Conservation (phyloP, 108 stramenopile genomes). For the Nitzschia inconspicua region DNA sequence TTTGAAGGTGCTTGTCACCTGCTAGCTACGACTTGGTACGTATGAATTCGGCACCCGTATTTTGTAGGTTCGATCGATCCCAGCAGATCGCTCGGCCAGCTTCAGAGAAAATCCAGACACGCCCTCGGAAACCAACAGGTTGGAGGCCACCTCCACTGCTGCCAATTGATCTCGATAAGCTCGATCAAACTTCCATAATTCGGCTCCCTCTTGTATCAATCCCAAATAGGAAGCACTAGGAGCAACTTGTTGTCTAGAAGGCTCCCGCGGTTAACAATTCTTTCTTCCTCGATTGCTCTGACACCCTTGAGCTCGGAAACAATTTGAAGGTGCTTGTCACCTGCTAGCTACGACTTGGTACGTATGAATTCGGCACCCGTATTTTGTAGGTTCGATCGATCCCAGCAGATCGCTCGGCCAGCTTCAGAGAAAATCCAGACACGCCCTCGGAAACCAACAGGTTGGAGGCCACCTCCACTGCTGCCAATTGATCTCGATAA, state of each 20-base stretch:
- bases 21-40: no score
- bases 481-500: slow-evolving; percentile 44
- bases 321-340: no score
- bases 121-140: slow-evolving; percentile 32
- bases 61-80: slow-evolving; percentile 9
- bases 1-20: no score
- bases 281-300: no score
- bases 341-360: no score
- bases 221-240: slow-evolving; percentile 65
- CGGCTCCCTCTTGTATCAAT: slow-evolving; percentile 59
- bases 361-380: no score
- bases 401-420: slow-evolving; percentile 16
- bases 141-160: slow-evolving; percentile 23
- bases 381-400: slow-evolving; percentile 10
- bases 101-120: slow-evolving; percentile 34
- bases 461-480: slow-evolving; percentile 28
- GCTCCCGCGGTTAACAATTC: no score
- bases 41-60: no score
- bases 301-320: no score
- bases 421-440: slow-evolving; percentile 30
- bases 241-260: no score
- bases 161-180: slow-evolving; percentile 44
- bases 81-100: slow-evolving; percentile 14
- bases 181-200: slow-evolving; percentile 56
- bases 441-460: slow-evolving; percentile 30